Percentiles rank a stretch among this genome's conserved stretches.
Evolutionary conservation across 1,284 basidiomycete species (phyloP).

Genomic region (Leccinum subrobustum): DNA sequence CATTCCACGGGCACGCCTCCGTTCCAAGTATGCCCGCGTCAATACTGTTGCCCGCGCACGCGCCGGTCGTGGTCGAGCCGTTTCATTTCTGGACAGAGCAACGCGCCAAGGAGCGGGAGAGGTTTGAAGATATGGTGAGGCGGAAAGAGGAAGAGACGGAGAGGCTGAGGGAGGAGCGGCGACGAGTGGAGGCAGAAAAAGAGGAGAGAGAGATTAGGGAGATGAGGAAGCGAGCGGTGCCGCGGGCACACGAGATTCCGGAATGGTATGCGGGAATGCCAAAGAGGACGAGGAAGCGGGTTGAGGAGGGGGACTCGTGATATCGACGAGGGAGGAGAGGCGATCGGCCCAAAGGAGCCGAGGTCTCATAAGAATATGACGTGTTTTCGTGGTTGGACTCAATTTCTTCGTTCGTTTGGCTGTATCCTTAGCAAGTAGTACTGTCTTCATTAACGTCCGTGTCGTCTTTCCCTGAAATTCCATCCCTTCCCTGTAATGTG

Average conservation of each 20-base stretch:
- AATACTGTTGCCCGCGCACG: constrained; percentile 37
- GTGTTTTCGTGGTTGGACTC: background rate
- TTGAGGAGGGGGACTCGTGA: constrained; percentile 3
- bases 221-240: constrained; percentile 57
- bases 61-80: constrained; percentile 27
- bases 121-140: constrained; percentile 57
- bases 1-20: constrained; percentile 26
- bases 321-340: background rate
- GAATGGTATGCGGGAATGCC: constrained; percentile 64
- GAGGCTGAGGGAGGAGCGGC: constrained; percentile 40
- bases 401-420: background rate
- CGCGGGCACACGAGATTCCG: constrained; percentile 69
- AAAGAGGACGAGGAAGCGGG: constrained; percentile 27
- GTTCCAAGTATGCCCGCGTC: constrained; percentile 50
- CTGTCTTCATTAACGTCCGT: no score
- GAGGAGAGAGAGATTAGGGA: constrained; percentile 58
- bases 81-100: constrained; percentile 51
- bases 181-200: constrained; percentile 45
- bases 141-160: constrained; percentile 55
- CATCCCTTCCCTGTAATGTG: background rate
- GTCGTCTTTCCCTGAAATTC: background rate
- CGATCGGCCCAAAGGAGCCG: background rate
- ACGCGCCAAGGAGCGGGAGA: constrained; percentile 57
- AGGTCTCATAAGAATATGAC: background rate
- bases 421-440: background rate